These are phyloP conservation scores for Ceratocystis huliohia DNA, from an alignment of 2,329 filamentous ascomycete species.

Conservation along the genomic window DNA sequence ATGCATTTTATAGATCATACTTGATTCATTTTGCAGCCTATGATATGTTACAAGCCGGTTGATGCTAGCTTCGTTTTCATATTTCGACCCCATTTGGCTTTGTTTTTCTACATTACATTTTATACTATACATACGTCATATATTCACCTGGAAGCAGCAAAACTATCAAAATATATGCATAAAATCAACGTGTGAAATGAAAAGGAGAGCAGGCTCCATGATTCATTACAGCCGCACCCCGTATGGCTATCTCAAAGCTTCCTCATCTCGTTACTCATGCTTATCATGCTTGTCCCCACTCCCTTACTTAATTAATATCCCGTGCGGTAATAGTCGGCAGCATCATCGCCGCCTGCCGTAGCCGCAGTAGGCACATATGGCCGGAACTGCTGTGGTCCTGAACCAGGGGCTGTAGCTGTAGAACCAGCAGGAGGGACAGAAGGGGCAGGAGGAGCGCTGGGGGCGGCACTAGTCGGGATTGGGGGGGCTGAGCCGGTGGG, in stretches of 20 bases:
- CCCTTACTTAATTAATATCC: slow-evolving; percentile 11
- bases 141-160: too few species aligned
- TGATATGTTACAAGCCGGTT: too few species aligned
- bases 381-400: slow-evolving; percentile 23
- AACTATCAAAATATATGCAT: too few species aligned
- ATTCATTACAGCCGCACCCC: neutral
- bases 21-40: too few species aligned
- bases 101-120: too few species aligned
- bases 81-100: too few species aligned
- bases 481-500: slow-evolving; percentile 27
- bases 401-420: neutral
- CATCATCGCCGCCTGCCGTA: slow-evolving; percentile 35
- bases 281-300: neutral
- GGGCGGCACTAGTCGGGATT: slow-evolving; percentile 30
- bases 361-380: slow-evolving; percentile 42
- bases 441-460: slow-evolving; percentile 28
- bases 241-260: too few species aligned
- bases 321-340: slow-evolving; percentile 43
- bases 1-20: too few species aligned
- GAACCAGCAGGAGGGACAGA: neutral
- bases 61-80: too few species aligned
- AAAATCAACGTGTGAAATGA: too few species aligned
- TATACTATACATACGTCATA: too few species aligned
- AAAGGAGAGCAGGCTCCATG: neutral
- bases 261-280: neutral